phyloP scores from a whole-genome alignment of 352 stramenopile genomes.

The Phytophthora nicotianae region DNA sequence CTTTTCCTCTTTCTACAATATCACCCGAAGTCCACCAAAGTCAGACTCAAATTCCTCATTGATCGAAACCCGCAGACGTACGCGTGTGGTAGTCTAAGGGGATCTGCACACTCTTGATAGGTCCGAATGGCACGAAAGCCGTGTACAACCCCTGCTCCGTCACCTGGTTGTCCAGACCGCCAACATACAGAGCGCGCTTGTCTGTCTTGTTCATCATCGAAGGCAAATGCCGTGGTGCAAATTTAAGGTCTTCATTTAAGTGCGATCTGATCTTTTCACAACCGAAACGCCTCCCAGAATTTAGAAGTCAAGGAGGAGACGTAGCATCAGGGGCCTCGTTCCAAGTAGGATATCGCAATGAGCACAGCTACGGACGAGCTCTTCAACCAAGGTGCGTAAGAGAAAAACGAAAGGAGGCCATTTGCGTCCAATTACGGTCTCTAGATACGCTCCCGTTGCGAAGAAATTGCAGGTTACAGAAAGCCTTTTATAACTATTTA shows the following conservation, averaged over 20 bases:
- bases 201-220: slow-evolving; percentile 42
- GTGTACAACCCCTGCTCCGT: slow-evolving; percentile 88
- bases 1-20: slow-evolving; percentile 76
- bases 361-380: slow-evolving; percentile 80
- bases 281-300: slow-evolving; percentile 25
- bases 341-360: slow-evolving; percentile 49
- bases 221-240: slow-evolving; percentile 17
- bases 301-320: slow-evolving; percentile 14
- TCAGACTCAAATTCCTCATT: background rate
- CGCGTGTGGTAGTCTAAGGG: slow-evolving; percentile 69
- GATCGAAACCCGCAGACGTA: slow-evolving; percentile 37
- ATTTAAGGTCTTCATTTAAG: slow-evolving; percentile 20
- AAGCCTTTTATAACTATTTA: background rate
- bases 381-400: slow-evolving; percentile 81
- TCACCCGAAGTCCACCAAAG: background rate
- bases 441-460: slow-evolving; percentile 2
- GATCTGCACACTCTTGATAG: slow-evolving; percentile 83
- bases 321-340: slow-evolving; percentile 16
- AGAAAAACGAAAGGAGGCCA: background rate
- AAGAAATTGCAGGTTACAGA: slow-evolving; percentile 12
- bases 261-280: slow-evolving; percentile 33
- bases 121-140: slow-evolving; percentile 84
- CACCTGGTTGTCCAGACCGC: slow-evolving; percentile 88
- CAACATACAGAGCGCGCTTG: slow-evolving; percentile 90
- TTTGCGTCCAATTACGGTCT: background rate